Evolutionary conservation across 768 basidiomycete genomes (phyloP).

Genomic region (Psilocybe cyanescens): DNA sequence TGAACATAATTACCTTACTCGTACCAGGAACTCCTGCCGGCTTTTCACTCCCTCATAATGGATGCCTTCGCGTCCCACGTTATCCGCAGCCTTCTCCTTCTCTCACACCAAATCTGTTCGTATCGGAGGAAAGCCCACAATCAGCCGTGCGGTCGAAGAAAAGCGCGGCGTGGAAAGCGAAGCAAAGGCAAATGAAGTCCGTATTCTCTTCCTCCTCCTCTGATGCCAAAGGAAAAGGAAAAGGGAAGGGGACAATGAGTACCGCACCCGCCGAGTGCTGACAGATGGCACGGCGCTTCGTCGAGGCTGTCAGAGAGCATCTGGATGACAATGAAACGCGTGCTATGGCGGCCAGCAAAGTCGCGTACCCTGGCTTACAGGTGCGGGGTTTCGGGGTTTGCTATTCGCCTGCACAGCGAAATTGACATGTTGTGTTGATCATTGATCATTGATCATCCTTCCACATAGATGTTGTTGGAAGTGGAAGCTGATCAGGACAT

Average conservation of each 20-base stretch:
- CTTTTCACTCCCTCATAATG: conserved; percentile 67
- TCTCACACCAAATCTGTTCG: conserved; percentile 64
- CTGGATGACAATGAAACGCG: conserved; percentile 75
- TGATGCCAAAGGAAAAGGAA: conserved; percentile 37
- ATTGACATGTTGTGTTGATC: conserved; percentile 1
- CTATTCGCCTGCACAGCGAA: conserved; percentile 5
- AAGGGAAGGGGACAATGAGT: conserved; percentile 31
- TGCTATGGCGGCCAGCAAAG: conserved; percentile 74
- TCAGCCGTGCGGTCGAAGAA: conserved; percentile 79
- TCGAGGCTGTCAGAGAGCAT: conserved; percentile 54
- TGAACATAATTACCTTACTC: background rate
- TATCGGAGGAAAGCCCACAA: conserved; percentile 38
- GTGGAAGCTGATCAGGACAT: conserved; percentile 73
- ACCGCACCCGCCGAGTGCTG: conserved; percentile 52
- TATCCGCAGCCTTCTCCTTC: conserved; percentile 74
- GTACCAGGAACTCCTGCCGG: conserved; percentile 69
- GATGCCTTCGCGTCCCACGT: conserved; percentile 94
- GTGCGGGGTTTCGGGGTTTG: conserved; percentile 36
- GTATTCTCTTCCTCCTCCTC: conserved; percentile 48
- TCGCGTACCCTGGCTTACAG: conserved; percentile 77
- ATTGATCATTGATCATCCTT: background rate
- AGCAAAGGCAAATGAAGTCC: conserved; percentile 81
- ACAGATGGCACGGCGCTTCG: conserved; percentile 44
- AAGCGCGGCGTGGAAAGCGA: conserved; percentile 80
- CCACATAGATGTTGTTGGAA: conserved; percentile 73